Evolutionary conservation across 2,329 filamentous ascomycete genomes (phyloP).

Genomic region (Claviceps sp.): DNA sequence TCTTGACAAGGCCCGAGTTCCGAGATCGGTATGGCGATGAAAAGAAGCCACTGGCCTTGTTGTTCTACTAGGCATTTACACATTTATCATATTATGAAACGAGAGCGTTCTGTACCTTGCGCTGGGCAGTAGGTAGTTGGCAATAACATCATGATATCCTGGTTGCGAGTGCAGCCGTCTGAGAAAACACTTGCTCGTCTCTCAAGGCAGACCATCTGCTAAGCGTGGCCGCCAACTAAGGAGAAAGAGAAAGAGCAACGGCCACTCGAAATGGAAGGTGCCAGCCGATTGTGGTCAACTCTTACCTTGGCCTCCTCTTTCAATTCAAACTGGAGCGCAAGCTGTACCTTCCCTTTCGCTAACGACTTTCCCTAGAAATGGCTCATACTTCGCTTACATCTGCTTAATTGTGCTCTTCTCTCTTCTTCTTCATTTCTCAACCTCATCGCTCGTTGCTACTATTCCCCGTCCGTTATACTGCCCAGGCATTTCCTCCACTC

Average conservation of each 20-base stretch:
- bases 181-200: not conserved
- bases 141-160: not conserved
- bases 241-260: not conserved
- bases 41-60: constrained; percentile 43
- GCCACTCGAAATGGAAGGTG: not conserved
- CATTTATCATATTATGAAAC: not conserved
- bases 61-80: constrained; percentile 44
- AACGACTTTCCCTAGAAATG: not conserved
- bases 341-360: constrained; percentile 1
- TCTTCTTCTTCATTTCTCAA: constrained; percentile 7
- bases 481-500: constrained; percentile 13
- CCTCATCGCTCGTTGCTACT: constrained; percentile 11
- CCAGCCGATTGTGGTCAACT: not conserved
- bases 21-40: constrained; percentile 53
- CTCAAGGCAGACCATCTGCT: no score
- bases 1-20: constrained; percentile 59
- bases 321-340: not conserved
- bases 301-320: not conserved
- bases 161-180: not conserved
- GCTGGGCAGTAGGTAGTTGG: not conserved
- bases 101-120: not conserved
- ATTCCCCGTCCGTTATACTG: constrained; percentile 9
- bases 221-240: not conserved
- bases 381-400: not conserved
- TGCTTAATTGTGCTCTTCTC: not conserved